Evolutionary conservation across 192 early-diverging fungal species (phyloP).

Genomic region (Allomyces macrogynus): DNA sequence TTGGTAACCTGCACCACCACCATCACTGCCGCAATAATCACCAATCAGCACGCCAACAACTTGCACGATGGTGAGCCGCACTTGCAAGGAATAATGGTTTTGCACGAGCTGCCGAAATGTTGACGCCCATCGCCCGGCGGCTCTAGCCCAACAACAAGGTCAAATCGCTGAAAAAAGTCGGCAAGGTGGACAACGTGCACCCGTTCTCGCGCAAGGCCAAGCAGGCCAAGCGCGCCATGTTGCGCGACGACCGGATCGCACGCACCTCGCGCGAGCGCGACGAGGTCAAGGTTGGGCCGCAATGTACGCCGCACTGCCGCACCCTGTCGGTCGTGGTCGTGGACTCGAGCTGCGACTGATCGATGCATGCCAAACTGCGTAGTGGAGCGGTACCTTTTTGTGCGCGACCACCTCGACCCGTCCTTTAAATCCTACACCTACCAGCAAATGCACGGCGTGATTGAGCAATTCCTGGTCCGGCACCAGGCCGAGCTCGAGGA

Average conservation of each 20-base stretch:
- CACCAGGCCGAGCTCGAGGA: background rate
- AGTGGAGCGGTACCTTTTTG: background rate
- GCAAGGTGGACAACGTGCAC: slow-evolving; percentile 1
- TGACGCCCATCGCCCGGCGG: too few species aligned
- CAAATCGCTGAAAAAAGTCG: background rate
- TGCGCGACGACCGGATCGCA: slow-evolving; percentile 1
- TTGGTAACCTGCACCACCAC: too few species aligned
- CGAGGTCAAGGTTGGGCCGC: too few species aligned
- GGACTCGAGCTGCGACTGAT: too few species aligned
- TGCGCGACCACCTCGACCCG: background rate
- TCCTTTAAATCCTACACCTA: background rate
- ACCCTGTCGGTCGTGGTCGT: too few species aligned
- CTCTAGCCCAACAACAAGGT: background rate
- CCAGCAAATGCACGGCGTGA: background rate
- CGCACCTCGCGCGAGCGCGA: background rate
- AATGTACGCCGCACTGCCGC: too few species aligned
- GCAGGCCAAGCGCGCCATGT: slow-evolving; percentile 3
- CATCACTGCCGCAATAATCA: too few species aligned
- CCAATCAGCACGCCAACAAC: too few species aligned
- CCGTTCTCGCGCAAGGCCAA: slow-evolving; percentile 4
- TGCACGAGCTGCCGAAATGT: too few species aligned
- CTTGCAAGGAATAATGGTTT: too few species aligned
- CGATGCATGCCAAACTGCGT: background rate
- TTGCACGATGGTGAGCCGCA: too few species aligned
- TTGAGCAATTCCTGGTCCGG: background rate